phyloP scores from a whole-genome alignment of 257 asterid genomes.

The Primulina huaijiensis region DNA sequence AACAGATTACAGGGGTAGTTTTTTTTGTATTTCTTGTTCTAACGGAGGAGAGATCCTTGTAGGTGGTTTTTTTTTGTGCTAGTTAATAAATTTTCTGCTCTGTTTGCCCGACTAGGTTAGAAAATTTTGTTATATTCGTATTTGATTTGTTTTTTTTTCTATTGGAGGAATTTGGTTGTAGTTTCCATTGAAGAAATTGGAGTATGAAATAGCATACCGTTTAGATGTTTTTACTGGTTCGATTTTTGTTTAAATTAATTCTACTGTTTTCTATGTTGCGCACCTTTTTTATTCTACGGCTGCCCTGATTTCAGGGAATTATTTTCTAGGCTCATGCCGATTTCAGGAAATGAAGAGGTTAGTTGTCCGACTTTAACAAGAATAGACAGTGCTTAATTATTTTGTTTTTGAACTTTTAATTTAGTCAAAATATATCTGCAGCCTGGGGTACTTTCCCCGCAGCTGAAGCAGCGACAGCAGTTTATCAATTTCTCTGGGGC shows the following conservation, averaged over 20 bases:
- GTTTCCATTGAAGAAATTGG: neutral
- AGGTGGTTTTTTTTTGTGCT: neutral
- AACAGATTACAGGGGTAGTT: neutral
- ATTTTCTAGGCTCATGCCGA: neutral
- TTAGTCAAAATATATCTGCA: slow-evolving; percentile 32
- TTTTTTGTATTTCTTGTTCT: too few relatives aligned
- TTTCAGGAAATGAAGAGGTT: neutral
- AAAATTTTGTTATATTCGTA: neutral
- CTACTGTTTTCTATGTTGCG: neutral
- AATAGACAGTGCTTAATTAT: too few relatives aligned
- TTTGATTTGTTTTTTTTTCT: neutral
- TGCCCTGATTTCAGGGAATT: neutral
- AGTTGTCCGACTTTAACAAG: neutral
- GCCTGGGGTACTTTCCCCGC: slow-evolving; percentile 46
- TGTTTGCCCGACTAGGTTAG: neutral
- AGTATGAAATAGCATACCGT: neutral
- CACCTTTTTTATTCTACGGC: neutral
- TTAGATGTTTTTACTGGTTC: neutral
- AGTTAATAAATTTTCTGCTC: neutral
- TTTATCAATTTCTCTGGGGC: slow-evolving; percentile 46
- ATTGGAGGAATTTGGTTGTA: neutral
- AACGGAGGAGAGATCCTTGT: neutral
- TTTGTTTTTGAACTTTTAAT: too few relatives aligned
- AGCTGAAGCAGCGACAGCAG: slow-evolving; percentile 33
- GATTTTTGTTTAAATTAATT: neutral